Evolutionary conservation across 1,284 basidiomycete genomes (phyloP), one percentile per base, ranked within the genome.

Genomic region (Coniferiporia sulphurascens): DNA sequence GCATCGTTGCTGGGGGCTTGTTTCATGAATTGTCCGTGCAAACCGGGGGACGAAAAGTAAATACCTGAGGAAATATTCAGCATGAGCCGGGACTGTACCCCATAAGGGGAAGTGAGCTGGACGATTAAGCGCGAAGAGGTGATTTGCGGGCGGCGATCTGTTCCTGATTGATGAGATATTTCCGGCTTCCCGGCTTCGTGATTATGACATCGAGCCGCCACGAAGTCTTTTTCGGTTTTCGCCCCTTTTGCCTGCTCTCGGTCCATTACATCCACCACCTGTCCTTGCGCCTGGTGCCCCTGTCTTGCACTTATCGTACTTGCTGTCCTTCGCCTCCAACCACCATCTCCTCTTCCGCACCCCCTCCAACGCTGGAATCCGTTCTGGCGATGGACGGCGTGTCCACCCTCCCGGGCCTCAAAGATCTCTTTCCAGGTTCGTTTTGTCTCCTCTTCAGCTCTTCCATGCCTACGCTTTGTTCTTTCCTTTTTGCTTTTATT

Each of bases 401-500:
- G 12, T 46, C 44, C 44, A 46, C 44, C 27, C 35, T 51, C 7
- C 49, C 49, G 17, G 49, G 49, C 17, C 27, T 51, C 49, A 51
- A 51, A 6, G 49, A 51, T 21, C 49, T 51, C 35, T 51, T 51
- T 32, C 49, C 49, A 51, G 49, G 49, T 51, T n/a, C 44, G 44
- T 21, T 17, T 17, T 15, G 13, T 46, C 19, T n/a, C 19, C 8
- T n/a, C 2, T 46, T 21, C n/a, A 4, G 6, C 19, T 46, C 44
- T 46, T 46, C 44, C 2, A 2, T n/a, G 17, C n/a, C n/a, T 43
- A 3, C n/a, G 3, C 41, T 43, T 12, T 13, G 41, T n/a, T 12
- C n/a, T 43, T 43, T 43, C 12, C 2, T 7, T 43, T 43, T 13
- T 7, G n/a, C 41, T 43, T 43, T 13, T 7, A 13, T 13, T 43